Evolutionary conservation across 805 yeast species (phyloP).

Genomic region (Yarrowia deformans): DNA sequence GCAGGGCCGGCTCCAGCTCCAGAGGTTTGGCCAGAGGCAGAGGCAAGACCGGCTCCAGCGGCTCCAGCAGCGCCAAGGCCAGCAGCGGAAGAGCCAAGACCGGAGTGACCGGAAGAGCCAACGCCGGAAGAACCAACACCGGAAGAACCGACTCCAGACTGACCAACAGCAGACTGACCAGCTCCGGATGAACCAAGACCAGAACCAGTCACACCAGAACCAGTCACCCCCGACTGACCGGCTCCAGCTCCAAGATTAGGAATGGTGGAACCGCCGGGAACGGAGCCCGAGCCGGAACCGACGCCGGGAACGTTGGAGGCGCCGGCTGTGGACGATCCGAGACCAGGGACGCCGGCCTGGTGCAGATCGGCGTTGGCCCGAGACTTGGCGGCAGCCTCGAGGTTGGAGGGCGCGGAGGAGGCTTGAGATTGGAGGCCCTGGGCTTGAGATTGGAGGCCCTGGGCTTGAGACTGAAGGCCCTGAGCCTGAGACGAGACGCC

Average conservation of each 20-base stretch:
- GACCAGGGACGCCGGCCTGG: too few relatives aligned
- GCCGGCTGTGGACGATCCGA: not conserved
- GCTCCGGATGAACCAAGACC: not conserved
- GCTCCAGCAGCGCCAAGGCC: not conserved
- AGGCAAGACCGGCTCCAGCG: too few relatives aligned
- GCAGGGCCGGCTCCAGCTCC: constrained; percentile 20
- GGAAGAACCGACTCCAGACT: not conserved
- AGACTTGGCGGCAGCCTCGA: not conserved
- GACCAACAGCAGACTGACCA: not conserved
- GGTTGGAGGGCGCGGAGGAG: not conserved
- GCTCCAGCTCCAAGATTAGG: not conserved
- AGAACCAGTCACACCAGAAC: not conserved
- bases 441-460: not conserved
- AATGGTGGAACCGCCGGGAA: not conserved
- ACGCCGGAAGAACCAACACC: not conserved
- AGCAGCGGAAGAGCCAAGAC: too few relatives aligned
- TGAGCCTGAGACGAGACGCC: not conserved
- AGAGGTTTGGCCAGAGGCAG: not conserved
- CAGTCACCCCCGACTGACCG: not conserved
- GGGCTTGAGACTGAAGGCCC: too few relatives aligned
- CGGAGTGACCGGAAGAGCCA: not conserved
- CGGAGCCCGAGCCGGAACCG: constrained; percentile 2
- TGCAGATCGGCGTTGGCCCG: not conserved
- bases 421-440: not conserved
- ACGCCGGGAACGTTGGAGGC: not conserved